Conservation (phyloP, 23 red algal genomes). For the Rhodosorus marinus region DNA sequence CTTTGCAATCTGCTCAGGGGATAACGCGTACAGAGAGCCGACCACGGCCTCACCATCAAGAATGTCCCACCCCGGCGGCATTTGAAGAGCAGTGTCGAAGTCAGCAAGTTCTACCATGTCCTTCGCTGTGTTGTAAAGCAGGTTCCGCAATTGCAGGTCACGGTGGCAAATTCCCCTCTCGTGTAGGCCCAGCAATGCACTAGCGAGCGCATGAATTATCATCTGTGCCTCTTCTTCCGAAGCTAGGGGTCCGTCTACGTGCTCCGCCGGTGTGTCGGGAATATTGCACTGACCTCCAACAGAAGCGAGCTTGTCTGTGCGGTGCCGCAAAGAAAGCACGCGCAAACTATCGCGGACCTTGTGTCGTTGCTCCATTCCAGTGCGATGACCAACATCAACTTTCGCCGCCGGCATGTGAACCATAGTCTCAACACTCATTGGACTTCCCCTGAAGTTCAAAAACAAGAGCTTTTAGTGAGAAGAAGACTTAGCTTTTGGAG, state of each 20-base stretch:
- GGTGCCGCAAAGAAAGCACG: too few relatives aligned
- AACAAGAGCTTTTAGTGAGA: too few relatives aligned
- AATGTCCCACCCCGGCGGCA: background rate
- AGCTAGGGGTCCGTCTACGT: background rate
- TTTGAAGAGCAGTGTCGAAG: background rate
- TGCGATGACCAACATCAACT: too few relatives aligned
- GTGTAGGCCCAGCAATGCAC: background rate
- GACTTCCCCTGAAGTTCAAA: too few relatives aligned
- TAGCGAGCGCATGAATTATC: background rate
- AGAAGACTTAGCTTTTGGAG: too few relatives aligned
- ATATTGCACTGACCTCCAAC: too few relatives aligned
- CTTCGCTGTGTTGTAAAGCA: background rate
- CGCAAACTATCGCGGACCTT: too few relatives aligned
- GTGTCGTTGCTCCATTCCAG: too few relatives aligned
- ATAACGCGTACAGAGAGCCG: background rate
- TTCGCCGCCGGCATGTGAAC: too few relatives aligned
- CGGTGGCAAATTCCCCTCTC: background rate
- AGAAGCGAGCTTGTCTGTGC: too few relatives aligned
- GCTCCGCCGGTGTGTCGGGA: too few relatives aligned
- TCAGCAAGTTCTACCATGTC: background rate
- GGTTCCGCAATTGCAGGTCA: background rate
- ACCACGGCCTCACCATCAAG: background rate
- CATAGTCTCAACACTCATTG: too few relatives aligned
- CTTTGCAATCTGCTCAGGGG: background rate
- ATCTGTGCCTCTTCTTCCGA: background rate